Evolutionary conservation across 495 filamentous ascomycete species (phyloP).

Genomic region (Cercophora newfieldiana): DNA sequence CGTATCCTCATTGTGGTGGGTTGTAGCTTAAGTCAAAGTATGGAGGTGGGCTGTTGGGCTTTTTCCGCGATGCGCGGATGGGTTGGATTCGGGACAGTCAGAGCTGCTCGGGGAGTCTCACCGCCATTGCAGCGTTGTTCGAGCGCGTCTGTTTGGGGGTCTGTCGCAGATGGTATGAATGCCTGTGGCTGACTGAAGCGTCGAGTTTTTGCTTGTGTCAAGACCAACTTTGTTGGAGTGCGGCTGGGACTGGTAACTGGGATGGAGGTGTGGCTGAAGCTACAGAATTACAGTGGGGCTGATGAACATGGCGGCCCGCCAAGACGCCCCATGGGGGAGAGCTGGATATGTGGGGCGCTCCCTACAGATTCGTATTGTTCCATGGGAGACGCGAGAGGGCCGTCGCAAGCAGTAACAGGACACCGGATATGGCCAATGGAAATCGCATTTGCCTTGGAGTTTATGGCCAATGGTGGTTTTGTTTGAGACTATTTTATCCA

Average conservation of each 20-base stretch:
- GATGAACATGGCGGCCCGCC: background rate
- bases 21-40: background rate
- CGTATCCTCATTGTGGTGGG: conserved; percentile 63
- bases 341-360: background rate
- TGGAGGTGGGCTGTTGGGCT: background rate
- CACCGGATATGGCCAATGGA: background rate
- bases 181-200: conserved; percentile 3
- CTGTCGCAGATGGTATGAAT: background rate
- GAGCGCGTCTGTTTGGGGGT: background rate
- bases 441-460: background rate
- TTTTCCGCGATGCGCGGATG: background rate
- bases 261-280: conserved; percentile 3
- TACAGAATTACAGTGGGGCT: conserved; percentile 8
- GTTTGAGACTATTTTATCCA: background rate
- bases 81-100: background rate
- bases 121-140: conserved; percentile 4
- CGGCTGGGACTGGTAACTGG: background rate
- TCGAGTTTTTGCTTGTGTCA: background rate
- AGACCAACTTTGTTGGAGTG: background rate
- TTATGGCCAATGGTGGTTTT: background rate
- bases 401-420: background rate
- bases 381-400: background rate
- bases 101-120: background rate
- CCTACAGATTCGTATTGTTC: background rate
- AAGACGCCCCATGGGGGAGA: background rate